Evolutionary conservation across 441 rosid genomes (phyloP), one percentile per base, ranked within the genome.

Genomic region (Hura crepitans): DNA sequence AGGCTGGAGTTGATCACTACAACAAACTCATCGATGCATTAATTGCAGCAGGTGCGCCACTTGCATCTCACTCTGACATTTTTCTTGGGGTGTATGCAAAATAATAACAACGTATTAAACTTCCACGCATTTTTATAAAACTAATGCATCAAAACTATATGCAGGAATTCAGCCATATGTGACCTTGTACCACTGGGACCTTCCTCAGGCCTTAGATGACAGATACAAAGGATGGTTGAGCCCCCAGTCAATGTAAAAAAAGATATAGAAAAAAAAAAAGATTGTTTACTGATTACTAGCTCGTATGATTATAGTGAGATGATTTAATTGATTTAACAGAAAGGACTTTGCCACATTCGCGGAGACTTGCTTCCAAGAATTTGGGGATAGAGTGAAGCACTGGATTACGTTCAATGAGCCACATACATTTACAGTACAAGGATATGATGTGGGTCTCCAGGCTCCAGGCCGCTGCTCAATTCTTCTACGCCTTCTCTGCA

Each of bases 1-100:
- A 82, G 77, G 97, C 96, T 3, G 97, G 82, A 55, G 57, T 79
- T 66, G 79, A 75, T 49, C 79, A 75, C 51, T 79, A 79, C 55
- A 75, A 75, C 68, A 75, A 75, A 50, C 46, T 92, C 71, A 89
- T 92, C 72, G 75, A 90, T 35, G 85, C 72, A 42, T 78, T 78
- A 51, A 63, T 76, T 42, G 75, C 72, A 18, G 61, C 77, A 65
- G 78, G 78, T 78, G 37, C 30, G 6, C 25, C n/a, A 50, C 56
- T 13, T 83, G 67, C 79, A 83, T 22, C 85, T 81, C 57, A 35
- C 33, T 37, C 14, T 37, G 39, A 35, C 39, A 35, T 35, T 35
- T 35, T 5, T 35, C 39, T 35, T 25, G 31, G n/a, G n/a, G n/a
- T n/a, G n/a, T n/a, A n/a, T n/a, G n/a, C n/a, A n/a, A n/a, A n/a